phyloP scores from a whole-genome alignment of 176 grass and related monocot species.

The Hsuehochloa calcarea region DNA sequence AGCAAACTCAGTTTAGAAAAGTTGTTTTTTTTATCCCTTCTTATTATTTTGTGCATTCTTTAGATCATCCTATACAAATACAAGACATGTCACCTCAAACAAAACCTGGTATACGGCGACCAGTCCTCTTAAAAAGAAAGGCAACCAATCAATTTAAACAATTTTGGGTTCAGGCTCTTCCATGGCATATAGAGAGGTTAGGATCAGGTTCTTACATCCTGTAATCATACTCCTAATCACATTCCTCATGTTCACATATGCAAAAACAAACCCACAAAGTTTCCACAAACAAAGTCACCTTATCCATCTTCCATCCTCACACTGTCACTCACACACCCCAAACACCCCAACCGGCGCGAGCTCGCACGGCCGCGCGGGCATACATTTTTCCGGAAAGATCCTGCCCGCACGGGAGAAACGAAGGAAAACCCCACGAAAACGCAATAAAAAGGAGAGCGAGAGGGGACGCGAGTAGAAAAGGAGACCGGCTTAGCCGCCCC shows the following conservation, averaged over 20 bases:
- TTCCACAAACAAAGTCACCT: not conserved
- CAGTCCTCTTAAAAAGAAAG: not conserved
- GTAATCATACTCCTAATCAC: not conserved
- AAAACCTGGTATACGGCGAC: not conserved
- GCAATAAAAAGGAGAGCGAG: not conserved
- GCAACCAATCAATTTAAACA: not conserved
- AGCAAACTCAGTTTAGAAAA: not conserved
- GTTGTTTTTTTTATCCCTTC: too few relatives aligned
- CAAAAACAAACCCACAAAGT: not conserved
- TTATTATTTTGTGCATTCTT: not conserved
- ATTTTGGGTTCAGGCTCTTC: not conserved
- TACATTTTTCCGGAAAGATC: not conserved
- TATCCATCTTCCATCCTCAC: too few relatives aligned
- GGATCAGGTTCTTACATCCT: not conserved
- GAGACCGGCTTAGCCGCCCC: not conserved
- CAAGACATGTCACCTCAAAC: not conserved
- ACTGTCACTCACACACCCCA: not conserved
- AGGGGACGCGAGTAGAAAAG: constrained; percentile 3
- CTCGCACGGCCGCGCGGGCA: not conserved
- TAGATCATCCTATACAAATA: not conserved
- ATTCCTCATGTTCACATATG: not conserved
- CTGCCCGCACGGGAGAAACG: not conserved
- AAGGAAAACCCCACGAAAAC: not conserved
- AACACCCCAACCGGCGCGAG: not conserved
- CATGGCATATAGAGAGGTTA: not conserved